Evolutionary conservation across 306 rosid genomes (phyloP), one percentile per base, ranked within the genome.

Genomic region (Casuarina glauca): DNA sequence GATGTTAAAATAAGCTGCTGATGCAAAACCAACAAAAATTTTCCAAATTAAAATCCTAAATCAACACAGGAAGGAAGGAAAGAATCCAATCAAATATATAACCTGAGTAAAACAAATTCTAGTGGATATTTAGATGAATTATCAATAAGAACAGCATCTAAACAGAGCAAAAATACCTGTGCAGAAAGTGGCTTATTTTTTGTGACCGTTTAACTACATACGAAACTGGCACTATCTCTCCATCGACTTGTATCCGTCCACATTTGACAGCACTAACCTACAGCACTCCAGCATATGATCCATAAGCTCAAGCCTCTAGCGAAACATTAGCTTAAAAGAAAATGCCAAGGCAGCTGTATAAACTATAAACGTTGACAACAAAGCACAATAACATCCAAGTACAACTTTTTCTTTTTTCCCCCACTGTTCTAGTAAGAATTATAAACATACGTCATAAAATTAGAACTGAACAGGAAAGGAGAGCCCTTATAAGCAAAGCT

Each of bases 121-220:
- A 8, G 51, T 48, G 11, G 51, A 48, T 48, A 48, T 48, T 9
- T 48, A 20, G 5, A 16, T n/a, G 19, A 79, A 54, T 69, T 46
- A 75, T 20, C 9, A 5, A 54, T 19, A 75, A 26, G 53, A 49
- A 78, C 73, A 72, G 55, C 78, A 74, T 53, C 68, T 26, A 12
- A 79, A 73, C 4, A 10, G 53, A 66, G 60, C 57, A 43, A 19
- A 80, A 78, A 84, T 20, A 92, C 98, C 98, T 91, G 89, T 91
- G 97, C 60, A 94, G 38, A 76, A 90, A 94, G 82, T 91, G 97
- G 85, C 91, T 90, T 55, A 91, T 89, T 89, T 89, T 91, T 72
- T 91, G 94, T 52, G 96, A 94, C n/a, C 89, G 53, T 75, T 88
- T 91, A 69, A 91, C 86, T 13, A 85, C 42, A 62, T 84, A 80